Base-by-base conservation (phyloP, 2,329 filamentous ascomycete genomes). In the Botrytis byssoidea region DNA sequence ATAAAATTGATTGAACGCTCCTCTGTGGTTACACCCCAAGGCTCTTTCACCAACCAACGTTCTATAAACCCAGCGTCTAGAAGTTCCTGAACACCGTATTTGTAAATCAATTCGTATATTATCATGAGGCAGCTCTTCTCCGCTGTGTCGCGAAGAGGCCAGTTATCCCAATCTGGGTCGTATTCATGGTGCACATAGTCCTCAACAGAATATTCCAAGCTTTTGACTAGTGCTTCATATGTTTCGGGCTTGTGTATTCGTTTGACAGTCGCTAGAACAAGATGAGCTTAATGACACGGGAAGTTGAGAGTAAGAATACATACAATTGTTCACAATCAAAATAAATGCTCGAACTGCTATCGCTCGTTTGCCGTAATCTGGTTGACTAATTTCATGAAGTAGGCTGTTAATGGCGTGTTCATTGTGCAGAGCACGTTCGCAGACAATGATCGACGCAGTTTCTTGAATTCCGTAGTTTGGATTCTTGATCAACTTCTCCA, bases 381-480 rank as follows among this genome's bases (percentile, higher is more conserved):
- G 83, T 55, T 84, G 83, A 6, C 88, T 89, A 74, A 91, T 89
- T 51, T 88, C 88, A 80, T 85, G 85, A 20, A 91, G 84, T 51
- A 92, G 80, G 59, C 82, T 78, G 67, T 86, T 81, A 5, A 89
- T 83, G 2, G 85, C 84, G 18, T 84, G 81, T 10, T 83, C 79
- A 77, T 92, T 90, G 76, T 93, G 88, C 35, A 91, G 85, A 2
- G 86, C 86, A 40, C 86, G 83, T 74, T 88, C 86, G 78, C 85
- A 87, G 7, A 89, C 83, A 37, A 89, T 89, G 77, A 87, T 88
- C 75, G 86, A 86, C 18, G 90, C 89, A 73, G 92, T 91, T 74
- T 93, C 90, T 76, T 90, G 86, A 75, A 95, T 91, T 32, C 91
- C 88, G 79, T 89, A 91, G 81, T 91, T 95, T 74, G 91, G 91